These are phyloP conservation scores for Fusarium newnesense DNA, from an alignment of 2,329 filamentous ascomycete species.

Conservation along the genomic window DNA sequence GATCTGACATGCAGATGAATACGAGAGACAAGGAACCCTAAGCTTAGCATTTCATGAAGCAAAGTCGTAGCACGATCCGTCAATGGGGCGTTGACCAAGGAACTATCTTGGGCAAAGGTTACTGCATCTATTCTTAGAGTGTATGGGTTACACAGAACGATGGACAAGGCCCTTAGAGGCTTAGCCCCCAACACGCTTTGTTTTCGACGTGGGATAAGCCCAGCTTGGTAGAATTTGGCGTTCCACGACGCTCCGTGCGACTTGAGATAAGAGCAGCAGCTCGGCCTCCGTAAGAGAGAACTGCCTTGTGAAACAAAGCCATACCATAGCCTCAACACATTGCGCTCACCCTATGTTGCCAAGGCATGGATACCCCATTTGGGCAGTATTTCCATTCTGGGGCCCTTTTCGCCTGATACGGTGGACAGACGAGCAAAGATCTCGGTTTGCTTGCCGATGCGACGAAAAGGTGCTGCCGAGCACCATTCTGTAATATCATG, in stretches of 20 bases:
- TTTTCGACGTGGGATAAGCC: accelerated
- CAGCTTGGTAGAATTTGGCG: accelerated
- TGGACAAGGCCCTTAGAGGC: background rate
- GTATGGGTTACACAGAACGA: background rate
- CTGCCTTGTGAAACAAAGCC: accelerated
- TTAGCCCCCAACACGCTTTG: accelerated
- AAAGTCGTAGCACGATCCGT: background rate
- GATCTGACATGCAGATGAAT: background rate
- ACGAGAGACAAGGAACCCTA: background rate
- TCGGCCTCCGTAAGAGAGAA: background rate
- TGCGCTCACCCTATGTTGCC: too few relatives aligned
- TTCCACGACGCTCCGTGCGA: background rate
- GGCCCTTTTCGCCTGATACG: background rate
- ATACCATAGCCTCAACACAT: background rate
- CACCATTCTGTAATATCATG: conserved; percentile 14
- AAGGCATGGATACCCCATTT: too few relatives aligned
- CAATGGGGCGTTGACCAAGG: background rate
- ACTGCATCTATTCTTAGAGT: background rate
- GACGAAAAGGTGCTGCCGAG: background rate
- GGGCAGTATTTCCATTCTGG: too few relatives aligned
- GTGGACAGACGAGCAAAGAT: conserved; percentile 4
- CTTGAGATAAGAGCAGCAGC: too few relatives aligned
- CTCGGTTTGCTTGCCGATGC: background rate
- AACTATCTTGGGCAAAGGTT: background rate
- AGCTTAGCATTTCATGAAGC: background rate